Evolutionary conservation across 2,329 filamentous ascomycete species (phyloP).

Genomic region (Alternaria panax): DNA sequence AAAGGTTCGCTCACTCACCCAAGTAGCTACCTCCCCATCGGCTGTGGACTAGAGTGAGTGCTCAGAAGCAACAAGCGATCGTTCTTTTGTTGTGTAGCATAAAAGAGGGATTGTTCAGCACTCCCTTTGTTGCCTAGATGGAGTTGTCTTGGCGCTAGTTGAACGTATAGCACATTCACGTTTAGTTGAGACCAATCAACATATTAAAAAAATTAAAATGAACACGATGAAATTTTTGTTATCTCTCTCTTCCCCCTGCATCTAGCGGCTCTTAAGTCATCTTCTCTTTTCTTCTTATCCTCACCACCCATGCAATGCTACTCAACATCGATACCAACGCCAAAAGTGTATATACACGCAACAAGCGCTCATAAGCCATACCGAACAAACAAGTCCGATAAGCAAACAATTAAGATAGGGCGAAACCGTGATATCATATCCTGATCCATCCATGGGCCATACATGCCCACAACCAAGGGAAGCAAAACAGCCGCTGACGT

Average conservation of each 20-base stretch:
- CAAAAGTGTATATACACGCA: not conserved
- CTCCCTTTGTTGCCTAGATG: no score
- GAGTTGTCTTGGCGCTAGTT: no score
- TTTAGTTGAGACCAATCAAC: no score
- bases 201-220: no score
- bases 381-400: no score
- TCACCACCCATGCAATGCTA: not conserved
- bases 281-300: not conserved
- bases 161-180: no score
- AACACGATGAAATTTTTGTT: not conserved
- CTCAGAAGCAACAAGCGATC: no score
- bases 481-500: not conserved
- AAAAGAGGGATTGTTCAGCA: no score
- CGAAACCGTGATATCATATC: slow-evolving; percentile 4
- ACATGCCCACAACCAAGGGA: not conserved
- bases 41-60: no score
- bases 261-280: not conserved
- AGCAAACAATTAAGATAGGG: not conserved
- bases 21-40: no score
- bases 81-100: no score
- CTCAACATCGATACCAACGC: not conserved
- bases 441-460: not conserved
- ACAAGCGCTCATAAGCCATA: not conserved
- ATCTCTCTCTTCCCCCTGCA: not conserved
- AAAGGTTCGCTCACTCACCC: not conserved